Evolutionary conservation across 129 eudicot species (phyloP), one percentile per base, ranked within the genome.

Genomic region (Glebionis coronaria): DNA sequence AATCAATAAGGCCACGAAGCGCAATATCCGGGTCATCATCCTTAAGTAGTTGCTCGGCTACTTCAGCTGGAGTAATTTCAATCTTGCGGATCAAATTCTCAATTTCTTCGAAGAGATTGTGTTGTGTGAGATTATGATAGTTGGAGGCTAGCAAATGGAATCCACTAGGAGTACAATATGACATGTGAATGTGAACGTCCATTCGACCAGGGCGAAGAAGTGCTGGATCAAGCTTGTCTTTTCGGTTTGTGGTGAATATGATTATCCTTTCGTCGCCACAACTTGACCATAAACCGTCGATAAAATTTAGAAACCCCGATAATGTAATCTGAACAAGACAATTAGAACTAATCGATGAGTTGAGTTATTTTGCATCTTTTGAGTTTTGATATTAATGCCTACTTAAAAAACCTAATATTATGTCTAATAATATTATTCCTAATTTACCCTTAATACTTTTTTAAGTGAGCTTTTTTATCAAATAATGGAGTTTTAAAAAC

Each of bases 211-310:
- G 82, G 0, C 79, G 78, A 53, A 78, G 63, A 31, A 78, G 77
- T 14, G 79, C 75, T 2, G 65, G 75, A 12, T 73, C 79, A 12
- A 73, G 83, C 60, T 67, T 67, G 6, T 73, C 79, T 61, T 73
- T 79, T 16, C 73, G 25, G 45, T 79, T 79, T n/a, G 83, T 79
- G 0, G 79, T 79, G 27, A 79, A 73, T 27, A 79, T 73, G 14
- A 73, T 73, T 15, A 79, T 79, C 18, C 68, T 46, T 55, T 73
- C 79, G 3, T 79, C 79, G 12, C 79, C 83, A 44, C 78, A 72
- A 29, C 82, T 78, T 20, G 82, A 78, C 83, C 83, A 79, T 15
- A 79, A 61, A 12, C 83, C 79, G 23, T 79, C 83, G 16, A 79
- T 79, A 12, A 79, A 79, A 27, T 73, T 79, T 4, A 79, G 40